Evolutionary conservation across 345 rosid genomes (phyloP).

Genomic region (Adansonia digitata): DNA sequence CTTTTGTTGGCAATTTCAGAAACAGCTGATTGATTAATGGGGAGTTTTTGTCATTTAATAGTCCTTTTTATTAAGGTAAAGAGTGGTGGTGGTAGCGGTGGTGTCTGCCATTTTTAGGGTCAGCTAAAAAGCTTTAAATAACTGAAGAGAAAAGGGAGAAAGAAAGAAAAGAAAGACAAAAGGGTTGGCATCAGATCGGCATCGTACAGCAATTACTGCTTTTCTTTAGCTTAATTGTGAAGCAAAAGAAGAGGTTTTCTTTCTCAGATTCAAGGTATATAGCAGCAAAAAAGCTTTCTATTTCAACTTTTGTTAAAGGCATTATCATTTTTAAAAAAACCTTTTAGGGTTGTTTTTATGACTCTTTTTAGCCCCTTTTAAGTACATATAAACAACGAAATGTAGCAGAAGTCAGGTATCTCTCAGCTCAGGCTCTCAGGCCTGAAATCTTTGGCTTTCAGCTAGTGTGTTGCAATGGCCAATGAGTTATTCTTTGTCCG

Average conservation of each 20-base stretch:
- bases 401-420: conserved; percentile 13
- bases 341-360: background rate
- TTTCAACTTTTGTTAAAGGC: conserved; percentile 17
- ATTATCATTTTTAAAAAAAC: conserved; percentile 18
- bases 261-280: conserved; percentile 20
- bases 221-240: conserved; percentile 25
- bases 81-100: conserved; percentile 12
- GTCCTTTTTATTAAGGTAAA: conserved; percentile 12
- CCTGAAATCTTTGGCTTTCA: background rate
- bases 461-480: background rate
- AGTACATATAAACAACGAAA: conserved; percentile 5
- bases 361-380: background rate
- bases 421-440: background rate
- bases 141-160: background rate
- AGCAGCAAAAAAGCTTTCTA: background rate
- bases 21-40: conserved; percentile 30
- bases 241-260: conserved; percentile 15
- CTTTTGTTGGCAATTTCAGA: conserved; percentile 37
- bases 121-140: conserved; percentile 27
- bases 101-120: conserved; percentile 38
- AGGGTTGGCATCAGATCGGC: conserved; percentile 27
- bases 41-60: conserved; percentile 16
- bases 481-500: background rate
- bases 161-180: background rate
- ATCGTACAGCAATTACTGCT: conserved; percentile 18